These are phyloP conservation scores for Macadamia integrifolia DNA, from an alignment of 164 flowering plant genomes.

Conservation along the genomic window DNA sequence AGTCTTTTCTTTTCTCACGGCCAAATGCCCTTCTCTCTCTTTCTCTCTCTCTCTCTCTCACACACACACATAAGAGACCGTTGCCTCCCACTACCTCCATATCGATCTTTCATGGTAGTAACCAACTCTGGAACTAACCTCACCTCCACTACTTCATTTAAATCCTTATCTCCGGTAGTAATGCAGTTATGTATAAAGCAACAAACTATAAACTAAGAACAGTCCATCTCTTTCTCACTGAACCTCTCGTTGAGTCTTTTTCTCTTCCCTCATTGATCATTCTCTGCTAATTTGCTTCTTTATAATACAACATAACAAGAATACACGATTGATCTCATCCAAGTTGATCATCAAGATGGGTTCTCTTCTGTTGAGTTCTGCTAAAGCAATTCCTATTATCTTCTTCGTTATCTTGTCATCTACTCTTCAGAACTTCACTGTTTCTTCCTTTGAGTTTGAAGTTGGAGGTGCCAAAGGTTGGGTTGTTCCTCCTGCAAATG, in stretches of 20 bases:
- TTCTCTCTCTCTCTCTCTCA: too few relatives aligned
- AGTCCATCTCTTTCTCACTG: neutral
- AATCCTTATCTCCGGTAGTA: too few relatives aligned
- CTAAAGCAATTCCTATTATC: constrained; percentile 10
- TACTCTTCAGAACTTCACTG: constrained; percentile 14
- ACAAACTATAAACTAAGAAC: too few relatives aligned
- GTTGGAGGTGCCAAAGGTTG: constrained; percentile 43
- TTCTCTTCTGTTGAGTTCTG: neutral
- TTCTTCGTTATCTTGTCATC: constrained; percentile 11
- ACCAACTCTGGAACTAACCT: neutral
- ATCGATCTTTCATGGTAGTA: neutral
- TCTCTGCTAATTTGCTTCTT: neutral
- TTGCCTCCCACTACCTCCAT: neutral
- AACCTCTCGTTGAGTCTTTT: neutral
- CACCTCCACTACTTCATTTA: neutral
- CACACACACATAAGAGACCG: neutral
- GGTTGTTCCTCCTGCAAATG: constrained; percentile 42
- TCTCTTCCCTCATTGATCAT: neutral
- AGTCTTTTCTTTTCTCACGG: too few relatives aligned
- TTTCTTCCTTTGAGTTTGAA: constrained; percentile 28
- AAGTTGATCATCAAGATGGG: neutral
- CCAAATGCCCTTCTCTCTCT: too few relatives aligned
- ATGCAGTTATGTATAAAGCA: too few relatives aligned
- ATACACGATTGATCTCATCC: neutral
- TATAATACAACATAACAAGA: neutral